Percentiles rank a stretch among this genome's conserved stretches.
Conservation (phyloP, 768 basidiomycete genomes). For the Termitomyces sp. region DNA sequence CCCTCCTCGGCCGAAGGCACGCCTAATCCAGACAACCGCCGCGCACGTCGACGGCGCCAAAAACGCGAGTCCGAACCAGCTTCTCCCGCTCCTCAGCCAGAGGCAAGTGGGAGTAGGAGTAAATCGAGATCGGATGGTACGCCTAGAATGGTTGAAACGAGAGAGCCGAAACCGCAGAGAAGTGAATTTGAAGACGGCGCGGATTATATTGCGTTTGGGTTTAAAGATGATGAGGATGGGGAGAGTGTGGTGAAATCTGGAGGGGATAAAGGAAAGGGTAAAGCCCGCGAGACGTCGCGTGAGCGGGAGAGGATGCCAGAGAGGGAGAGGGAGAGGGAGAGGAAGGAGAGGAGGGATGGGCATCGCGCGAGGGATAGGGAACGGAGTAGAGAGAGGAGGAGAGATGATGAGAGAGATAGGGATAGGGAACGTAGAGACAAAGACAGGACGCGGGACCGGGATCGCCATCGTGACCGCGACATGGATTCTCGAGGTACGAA, state of each 20-base stretch:
- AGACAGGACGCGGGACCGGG: conserved; percentile 4
- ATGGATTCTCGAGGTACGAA: conserved; percentile 25
- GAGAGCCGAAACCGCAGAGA: neutral
- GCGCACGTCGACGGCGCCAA: conserved; percentile 12
- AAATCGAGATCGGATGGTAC: neutral
- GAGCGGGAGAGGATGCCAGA: conserved; percentile 27
- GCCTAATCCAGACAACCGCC: conserved; percentile 6
- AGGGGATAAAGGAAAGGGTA: conserved; percentile 13
- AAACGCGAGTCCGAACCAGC: conserved; percentile 6
- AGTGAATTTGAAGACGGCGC: conserved; percentile 24
- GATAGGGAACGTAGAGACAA: neutral
- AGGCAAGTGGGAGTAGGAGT: neutral
- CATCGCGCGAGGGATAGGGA: neutral
- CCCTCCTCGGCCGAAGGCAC: conserved; percentile 4
- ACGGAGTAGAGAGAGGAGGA: conserved; percentile 10
- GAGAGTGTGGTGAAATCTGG: neutral
- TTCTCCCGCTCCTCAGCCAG: neutral
- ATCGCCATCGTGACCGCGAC: conserved; percentile 17
- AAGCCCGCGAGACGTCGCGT: conserved; percentile 5
- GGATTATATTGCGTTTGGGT: conserved; percentile 24
- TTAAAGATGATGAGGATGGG: conserved; percentile 9
- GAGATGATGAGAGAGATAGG: neutral
- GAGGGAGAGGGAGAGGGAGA: conserved; percentile 17
- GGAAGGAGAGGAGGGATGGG: conserved; percentile 6
- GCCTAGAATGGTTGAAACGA: neutral